phyloP scores from a whole-genome alignment of 2,329 filamentous ascomycete genomes.

The Colletotrichum sp. region DNA sequence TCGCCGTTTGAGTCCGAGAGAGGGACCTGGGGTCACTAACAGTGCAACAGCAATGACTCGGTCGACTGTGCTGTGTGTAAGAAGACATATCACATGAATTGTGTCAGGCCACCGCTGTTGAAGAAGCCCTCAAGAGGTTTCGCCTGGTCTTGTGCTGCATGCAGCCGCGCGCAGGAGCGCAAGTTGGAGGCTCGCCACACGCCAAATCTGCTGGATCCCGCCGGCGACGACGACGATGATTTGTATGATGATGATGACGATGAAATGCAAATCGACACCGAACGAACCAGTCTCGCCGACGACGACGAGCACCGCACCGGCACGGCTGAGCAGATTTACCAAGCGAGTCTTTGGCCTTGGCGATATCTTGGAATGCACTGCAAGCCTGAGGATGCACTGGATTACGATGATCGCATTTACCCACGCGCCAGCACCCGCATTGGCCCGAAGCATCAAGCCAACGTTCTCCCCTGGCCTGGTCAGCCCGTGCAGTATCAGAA shows the following conservation, averaged over 20 bases:
- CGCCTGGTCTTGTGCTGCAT: constrained; percentile 96
- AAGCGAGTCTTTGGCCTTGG: constrained; percentile 95
- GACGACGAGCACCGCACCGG: constrained; percentile 58
- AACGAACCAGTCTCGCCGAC: constrained; percentile 68
- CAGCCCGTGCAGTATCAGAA: constrained; percentile 90
- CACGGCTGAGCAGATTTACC: constrained; percentile 87
- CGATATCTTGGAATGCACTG: constrained; percentile 96
- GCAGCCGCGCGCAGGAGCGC: constrained; percentile 93
- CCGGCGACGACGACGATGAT: constrained; percentile 71
- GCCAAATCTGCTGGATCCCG: constrained; percentile 73
- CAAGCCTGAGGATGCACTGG: constrained; percentile 90
- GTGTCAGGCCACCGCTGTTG: constrained; percentile 86
- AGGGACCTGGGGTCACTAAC: constrained; percentile 2
- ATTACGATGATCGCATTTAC: constrained; percentile 97
- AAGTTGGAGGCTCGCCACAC: constrained; percentile 91
- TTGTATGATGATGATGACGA: constrained; percentile 75
- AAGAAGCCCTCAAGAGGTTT: constrained; percentile 98
- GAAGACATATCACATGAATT: constrained; percentile 98
- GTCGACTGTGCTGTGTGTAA: constrained; percentile 96
- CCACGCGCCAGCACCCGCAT: constrained; percentile 92
- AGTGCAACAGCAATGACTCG: constrained; percentile 75
- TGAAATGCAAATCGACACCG: constrained; percentile 58
- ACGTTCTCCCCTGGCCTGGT: constrained; percentile 84
- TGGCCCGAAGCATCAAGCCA: constrained; percentile 90
- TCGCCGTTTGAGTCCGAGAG: neutral